Base-by-base conservation (phyloP, 148 eudicot species). In the Camellia lanceoleosa region DNA sequence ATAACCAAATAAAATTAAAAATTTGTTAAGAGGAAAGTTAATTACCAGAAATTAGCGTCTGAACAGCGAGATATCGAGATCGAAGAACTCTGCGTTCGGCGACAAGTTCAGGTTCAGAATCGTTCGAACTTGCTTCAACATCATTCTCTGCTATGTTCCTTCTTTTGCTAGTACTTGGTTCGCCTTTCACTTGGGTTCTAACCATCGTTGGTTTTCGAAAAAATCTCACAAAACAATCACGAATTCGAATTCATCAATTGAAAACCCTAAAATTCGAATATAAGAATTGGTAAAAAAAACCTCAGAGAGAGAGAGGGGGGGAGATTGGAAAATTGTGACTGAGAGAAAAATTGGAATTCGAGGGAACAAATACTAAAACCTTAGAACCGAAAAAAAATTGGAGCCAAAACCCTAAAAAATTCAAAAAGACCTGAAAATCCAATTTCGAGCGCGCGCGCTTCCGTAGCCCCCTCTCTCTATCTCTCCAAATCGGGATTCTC, bases 51-150 rank as follows among this genome's bases (percentile, higher is more conserved):
- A 96, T 89, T 10, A 87, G 86, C 55, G 81, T 93, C 82, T 96
- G 94, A 10, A 96, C 88, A 18, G 87, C 94, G 10, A 88, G 92
- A 68, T 92, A 96, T 42, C 86, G 87, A 3, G 92, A 90, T 1
- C 98, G 92, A 16, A 96, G 89, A 81, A 86, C 86, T 72, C 99
- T 82, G 44, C 99, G 85, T 0, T 80, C 66, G 59, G 75, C 81
- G 51, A 85, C 87, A 64, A 77, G 89, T 64, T 86, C 85, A 3
- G 44, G 49, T 7, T 56, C 52, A 23, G 72, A 77, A 10, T 9
- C 76, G 0, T 55, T 43, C 16, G 73, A 3, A 64, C 18, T 56
- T 41, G 78, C 82, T 41, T 73, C 88, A 4, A 62, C 87, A 10
- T 38, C 59, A 1, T 68, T 47, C 54, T 55, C 75, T 9, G 67